Evolutionary conservation across 2,329 filamentous ascomycete genomes (phyloP).

Genomic region (Cladosporium sp.): DNA sequence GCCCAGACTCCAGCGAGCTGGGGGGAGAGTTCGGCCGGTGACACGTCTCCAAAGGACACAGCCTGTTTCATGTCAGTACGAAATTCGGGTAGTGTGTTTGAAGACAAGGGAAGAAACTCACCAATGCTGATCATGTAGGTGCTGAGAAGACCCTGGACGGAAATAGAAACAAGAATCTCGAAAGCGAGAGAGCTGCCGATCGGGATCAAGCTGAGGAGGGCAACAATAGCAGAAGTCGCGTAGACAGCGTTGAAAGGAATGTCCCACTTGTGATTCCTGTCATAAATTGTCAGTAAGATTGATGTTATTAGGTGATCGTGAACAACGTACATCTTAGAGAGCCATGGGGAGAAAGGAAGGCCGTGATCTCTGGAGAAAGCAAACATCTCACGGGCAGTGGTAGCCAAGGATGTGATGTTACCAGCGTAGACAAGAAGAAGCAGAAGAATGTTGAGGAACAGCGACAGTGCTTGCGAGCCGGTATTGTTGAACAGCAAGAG

Average conservation of each 20-base stretch:
- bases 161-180: constrained; percentile 31
- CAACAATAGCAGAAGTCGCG: constrained; percentile 26
- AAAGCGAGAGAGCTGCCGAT: constrained; percentile 33
- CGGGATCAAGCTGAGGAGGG: constrained; percentile 32
- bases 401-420: constrained; percentile 17
- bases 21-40: constrained; percentile 20
- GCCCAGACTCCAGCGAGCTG: constrained; percentile 23
- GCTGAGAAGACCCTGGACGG: constrained; percentile 29
- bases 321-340: constrained; percentile 19
- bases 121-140: constrained; percentile 33
- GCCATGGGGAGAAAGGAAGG: constrained; percentile 30
- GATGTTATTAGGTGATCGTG: constrained; percentile 15
- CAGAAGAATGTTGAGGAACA: constrained; percentile 21
- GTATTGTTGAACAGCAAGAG: constrained; percentile 23
- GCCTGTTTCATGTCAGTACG: constrained; percentile 8
- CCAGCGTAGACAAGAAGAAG: constrained; percentile 22
- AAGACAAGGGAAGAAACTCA: neutral
- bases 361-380: constrained; percentile 30
- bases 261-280: constrained; percentile 17
- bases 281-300: constrained; percentile 3
- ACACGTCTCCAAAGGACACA: constrained; percentile 22
- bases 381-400: constrained; percentile 41
- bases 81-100: neutral
- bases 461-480: constrained; percentile 17
- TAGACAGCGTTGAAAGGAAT: constrained; percentile 33